Evolutionary conservation across 371 early-diverging fungal genomes (phyloP).

Genomic region (Choanephora cucurbitarum): DNA sequence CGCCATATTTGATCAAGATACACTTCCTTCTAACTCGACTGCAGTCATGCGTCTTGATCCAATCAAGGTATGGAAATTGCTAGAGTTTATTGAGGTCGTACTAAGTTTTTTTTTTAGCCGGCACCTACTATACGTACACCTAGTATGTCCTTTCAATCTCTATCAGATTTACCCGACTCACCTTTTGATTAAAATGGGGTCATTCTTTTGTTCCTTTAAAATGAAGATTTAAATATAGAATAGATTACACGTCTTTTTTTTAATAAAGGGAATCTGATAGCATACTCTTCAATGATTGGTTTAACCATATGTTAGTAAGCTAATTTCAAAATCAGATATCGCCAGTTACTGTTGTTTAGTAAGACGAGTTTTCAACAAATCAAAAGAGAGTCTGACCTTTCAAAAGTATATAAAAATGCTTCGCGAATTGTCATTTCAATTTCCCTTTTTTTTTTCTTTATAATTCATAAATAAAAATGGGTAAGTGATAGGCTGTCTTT

Average conservation of each 20-base stretch:
- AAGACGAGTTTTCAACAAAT: constrained; percentile 9
- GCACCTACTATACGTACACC: background rate
- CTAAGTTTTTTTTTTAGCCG: background rate
- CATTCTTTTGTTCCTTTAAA: too few species aligned
- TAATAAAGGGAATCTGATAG: too few species aligned
- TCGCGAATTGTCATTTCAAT: background rate
- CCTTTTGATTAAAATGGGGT: background rate
- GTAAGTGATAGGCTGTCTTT: too few species aligned
- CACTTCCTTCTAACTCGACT: background rate
- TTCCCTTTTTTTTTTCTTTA: constrained; percentile 5
- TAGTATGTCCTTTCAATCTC: background rate
- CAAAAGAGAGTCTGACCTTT: background rate
- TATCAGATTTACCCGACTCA: background rate
- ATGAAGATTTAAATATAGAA: too few species aligned
- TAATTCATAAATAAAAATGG: constrained; percentile 15
- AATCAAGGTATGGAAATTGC: constrained; percentile 9
- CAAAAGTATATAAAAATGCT: constrained; percentile 9
- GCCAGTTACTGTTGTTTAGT: constrained; percentile 2
- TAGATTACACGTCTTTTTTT: too few species aligned
- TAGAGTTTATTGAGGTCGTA: background rate
- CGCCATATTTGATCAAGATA: background rate
- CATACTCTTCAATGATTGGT: constrained; percentile 13
- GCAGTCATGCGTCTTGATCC: background rate
- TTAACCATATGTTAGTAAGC: constrained; percentile 8
- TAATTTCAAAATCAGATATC: constrained; percentile 1